phyloP scores from a whole-genome alignment of 257 asterid genomes.

The Ilex aquifolium region DNA sequence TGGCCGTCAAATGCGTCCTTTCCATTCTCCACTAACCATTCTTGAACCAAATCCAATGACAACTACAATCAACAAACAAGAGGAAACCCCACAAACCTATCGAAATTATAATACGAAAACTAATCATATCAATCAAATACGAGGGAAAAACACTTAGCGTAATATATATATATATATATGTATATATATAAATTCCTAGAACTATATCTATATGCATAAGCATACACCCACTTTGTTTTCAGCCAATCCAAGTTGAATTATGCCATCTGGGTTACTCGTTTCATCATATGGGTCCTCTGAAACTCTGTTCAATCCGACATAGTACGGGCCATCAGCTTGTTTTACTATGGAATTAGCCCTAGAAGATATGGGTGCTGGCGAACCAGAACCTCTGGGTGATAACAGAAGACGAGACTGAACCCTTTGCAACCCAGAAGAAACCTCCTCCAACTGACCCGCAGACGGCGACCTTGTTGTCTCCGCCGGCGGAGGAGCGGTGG shows the following conservation, averaged over 20 bases:
- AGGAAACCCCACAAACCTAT: neutral
- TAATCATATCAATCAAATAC: neutral
- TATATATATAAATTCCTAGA: neutral
- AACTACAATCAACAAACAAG: conserved; percentile 23
- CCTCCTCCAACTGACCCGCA: conserved; percentile 25
- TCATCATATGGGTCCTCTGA: conserved; percentile 46
- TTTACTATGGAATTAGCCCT: conserved; percentile 39
- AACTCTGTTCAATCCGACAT: conserved; percentile 36
- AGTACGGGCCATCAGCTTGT: conserved; percentile 34
- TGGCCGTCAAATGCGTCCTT: conserved; percentile 27
- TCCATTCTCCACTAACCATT: conserved; percentile 43
- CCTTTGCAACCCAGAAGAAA: conserved; percentile 31
- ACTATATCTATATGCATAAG: too few relatives aligned
- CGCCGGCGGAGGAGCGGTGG: conserved; percentile 15
- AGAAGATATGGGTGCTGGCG: conserved; percentile 36
- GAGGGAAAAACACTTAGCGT: neutral
- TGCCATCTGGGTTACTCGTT: conserved; percentile 43
- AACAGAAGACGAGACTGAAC: conserved; percentile 42
- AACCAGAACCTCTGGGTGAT: conserved; percentile 41
- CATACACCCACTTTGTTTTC: conserved; percentile 44
- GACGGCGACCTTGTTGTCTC: conserved; percentile 20
- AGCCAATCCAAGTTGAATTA: conserved; percentile 52
- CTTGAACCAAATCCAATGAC: conserved; percentile 48
- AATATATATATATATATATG: too few relatives aligned
- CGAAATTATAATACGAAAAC: neutral